Evolutionary conservation across 2,329 filamentous ascomycete genomes (phyloP).

Genomic region (Fusarium sterilihyphosum): DNA sequence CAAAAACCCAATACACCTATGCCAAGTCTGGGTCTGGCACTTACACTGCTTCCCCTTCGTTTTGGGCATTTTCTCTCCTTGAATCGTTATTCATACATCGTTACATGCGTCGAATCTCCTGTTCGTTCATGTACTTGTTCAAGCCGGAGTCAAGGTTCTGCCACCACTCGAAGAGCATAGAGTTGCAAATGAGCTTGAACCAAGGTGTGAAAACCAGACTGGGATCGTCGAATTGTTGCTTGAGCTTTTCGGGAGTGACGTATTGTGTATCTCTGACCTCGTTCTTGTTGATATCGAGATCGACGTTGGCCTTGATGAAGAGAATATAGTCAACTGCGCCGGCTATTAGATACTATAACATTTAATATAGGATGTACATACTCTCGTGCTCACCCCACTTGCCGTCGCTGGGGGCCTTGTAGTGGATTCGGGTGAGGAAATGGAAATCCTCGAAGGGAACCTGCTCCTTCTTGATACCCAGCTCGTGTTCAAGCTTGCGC

Average conservation of each 20-base stretch:
- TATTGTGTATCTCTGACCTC: conserved; percentile 89
- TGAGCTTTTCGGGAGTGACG: conserved; percentile 83
- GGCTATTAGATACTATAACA: conserved; percentile 11
- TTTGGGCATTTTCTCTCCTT: neutral
- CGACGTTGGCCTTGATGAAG: conserved; percentile 95
- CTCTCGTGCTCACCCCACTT: conserved; percentile 99
- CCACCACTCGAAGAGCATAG: conserved; percentile 99
- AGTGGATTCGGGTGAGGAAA: conserved; percentile 97
- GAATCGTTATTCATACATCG: conserved; percentile 3
- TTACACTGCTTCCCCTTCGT: conserved; percentile 1
- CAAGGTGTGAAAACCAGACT: conserved; percentile 91
- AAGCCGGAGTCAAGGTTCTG: conserved; percentile 81
- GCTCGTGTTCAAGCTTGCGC: conserved; percentile 92
- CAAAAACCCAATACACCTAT: conserved; percentile 26
- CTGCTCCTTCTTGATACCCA: conserved; percentile 89
- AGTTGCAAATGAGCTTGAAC: conserved; percentile 99
- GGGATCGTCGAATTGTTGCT: conserved; percentile 84
- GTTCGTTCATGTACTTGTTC: conserved; percentile 87
- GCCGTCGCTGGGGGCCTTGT: conserved; percentile 95
- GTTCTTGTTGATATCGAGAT: conserved; percentile 83
- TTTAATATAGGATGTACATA: conserved; percentile 58
- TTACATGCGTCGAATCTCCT: conserved; percentile 85
- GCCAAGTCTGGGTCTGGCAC: neutral
- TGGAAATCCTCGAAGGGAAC: conserved; percentile 91
- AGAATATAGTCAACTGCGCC: conserved; percentile 92